Evolutionary conservation across 352 stramenopile species (phyloP).

Genomic region (Pythium apleroticum): DNA sequence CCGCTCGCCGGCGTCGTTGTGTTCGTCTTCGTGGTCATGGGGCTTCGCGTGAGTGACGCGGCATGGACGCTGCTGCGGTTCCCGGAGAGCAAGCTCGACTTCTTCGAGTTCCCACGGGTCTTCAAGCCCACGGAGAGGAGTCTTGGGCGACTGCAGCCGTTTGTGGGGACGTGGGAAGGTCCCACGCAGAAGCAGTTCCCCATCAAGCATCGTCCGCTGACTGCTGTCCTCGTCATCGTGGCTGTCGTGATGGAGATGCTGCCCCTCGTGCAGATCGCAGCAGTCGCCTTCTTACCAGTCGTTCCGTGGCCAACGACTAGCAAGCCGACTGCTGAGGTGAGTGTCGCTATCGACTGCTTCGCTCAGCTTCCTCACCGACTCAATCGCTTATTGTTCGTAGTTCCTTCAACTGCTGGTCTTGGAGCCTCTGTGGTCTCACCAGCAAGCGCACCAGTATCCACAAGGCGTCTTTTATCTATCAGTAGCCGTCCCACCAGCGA

Average conservation of each 20-base stretch:
- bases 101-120: conserved; percentile 49
- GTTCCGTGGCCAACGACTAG: conserved; percentile 49
- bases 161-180: conserved; percentile 42
- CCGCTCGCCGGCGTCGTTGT: conserved; percentile 42
- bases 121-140: conserved; percentile 19
- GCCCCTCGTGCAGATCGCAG: conserved; percentile 44
- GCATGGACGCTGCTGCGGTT: conserved; percentile 40
- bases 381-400: conserved; percentile 10
- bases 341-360: neutral
- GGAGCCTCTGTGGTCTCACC: conserved; percentile 50
- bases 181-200: conserved; percentile 33
- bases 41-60: conserved; percentile 31
- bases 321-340: conserved; percentile 33
- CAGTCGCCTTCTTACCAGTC: conserved; percentile 48
- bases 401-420: conserved; percentile 41
- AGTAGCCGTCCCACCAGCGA: conserved; percentile 37
- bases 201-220: conserved; percentile 22
- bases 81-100: conserved; percentile 25
- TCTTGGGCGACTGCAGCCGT: conserved; percentile 6
- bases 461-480: conserved; percentile 41
- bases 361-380: neutral
- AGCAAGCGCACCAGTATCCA: conserved; percentile 35
- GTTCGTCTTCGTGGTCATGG: conserved; percentile 37
- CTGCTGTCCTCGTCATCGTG: conserved; percentile 37
- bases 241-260: conserved; percentile 45